Percentiles rank a stretch among this genome's conserved stretches.
Conservation (phyloP, 1,284 basidiomycete genomes). For the Spongispora temasekensis region DNA sequence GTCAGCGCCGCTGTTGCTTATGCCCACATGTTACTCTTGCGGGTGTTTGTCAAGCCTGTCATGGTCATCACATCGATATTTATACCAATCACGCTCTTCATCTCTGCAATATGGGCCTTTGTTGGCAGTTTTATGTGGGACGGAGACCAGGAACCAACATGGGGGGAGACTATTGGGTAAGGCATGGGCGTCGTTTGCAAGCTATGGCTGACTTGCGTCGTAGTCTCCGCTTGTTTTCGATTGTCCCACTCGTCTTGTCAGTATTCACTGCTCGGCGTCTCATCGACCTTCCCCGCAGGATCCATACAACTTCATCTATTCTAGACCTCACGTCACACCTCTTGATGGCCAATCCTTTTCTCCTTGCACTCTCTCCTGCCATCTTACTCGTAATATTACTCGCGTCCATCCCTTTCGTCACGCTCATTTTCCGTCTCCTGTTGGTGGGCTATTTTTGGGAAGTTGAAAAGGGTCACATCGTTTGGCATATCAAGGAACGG, state of each 20-base stretch:
- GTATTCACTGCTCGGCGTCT: constrained; percentile 73
- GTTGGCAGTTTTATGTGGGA: constrained; percentile 89
- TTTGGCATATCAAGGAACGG: constrained; percentile 79
- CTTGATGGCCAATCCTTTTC: constrained; percentile 76
- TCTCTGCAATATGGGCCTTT: constrained; percentile 87
- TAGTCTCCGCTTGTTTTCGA: constrained; percentile 75
- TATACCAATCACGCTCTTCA: constrained; percentile 77
- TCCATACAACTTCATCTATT: constrained; percentile 73
- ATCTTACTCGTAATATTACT: constrained; percentile 76
- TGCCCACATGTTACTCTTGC: constrained; percentile 73
- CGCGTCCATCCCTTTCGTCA: constrained; percentile 82
- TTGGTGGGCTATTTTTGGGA: constrained; percentile 66
- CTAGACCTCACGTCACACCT: constrained; percentile 81
- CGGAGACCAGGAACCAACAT: constrained; percentile 64
- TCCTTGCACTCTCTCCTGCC: constrained; percentile 78
- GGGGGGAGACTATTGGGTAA: constrained; percentile 82
- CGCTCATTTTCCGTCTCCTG: constrained; percentile 79
- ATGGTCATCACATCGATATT: constrained; percentile 78
- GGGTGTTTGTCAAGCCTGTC: constrained; percentile 80
- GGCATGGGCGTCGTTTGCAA: constrained; percentile 22
- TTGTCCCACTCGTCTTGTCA: constrained; percentile 73
- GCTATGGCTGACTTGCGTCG: constrained; percentile 4
- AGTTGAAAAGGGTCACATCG: constrained; percentile 39
- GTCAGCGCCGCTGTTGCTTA: constrained; percentile 74
- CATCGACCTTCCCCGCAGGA: constrained; percentile 61